Percentiles rank a stretch among this genome's conserved stretches.
Conservation (phyloP, 495 filamentous ascomycete species). For the Penicillium paradoxum region DNA sequence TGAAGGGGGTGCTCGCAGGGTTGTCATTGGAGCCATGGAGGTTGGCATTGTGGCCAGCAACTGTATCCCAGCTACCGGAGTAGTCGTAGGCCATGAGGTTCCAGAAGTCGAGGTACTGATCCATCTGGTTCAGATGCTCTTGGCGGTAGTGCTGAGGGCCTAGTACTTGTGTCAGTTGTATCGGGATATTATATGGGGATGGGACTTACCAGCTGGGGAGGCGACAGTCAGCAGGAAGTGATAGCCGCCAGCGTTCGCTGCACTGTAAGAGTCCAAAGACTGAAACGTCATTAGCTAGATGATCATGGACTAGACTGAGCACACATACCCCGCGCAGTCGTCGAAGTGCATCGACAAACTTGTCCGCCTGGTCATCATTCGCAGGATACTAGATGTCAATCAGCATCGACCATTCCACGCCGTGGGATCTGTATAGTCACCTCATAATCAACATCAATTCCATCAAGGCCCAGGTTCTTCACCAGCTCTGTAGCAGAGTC, state of each 20-base stretch:
- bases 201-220: conserved; percentile 40
- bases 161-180: conserved; percentile 20
- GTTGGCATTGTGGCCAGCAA: conserved; percentile 72
- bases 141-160: conserved; percentile 58
- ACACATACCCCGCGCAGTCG: conserved; percentile 42
- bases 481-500: conserved; percentile 60
- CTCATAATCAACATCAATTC: conserved; percentile 62
- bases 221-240: conserved; percentile 69
- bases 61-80: conserved; percentile 63
- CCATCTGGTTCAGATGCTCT: conserved; percentile 58
- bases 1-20: conserved; percentile 61
- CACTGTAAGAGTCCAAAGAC: conserved; percentile 60
- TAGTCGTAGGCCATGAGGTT: conserved; percentile 82
- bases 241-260: conserved; percentile 36
- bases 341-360: conserved; percentile 60
- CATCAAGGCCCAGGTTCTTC: conserved; percentile 59
- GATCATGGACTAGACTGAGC: background rate
- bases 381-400: conserved; percentile 26
- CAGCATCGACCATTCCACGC: background rate
- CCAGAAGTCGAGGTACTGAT: conserved; percentile 59
- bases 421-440: conserved; percentile 11
- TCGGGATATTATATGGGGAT: background rate
- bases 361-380: conserved; percentile 45
- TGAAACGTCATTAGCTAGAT: conserved; percentile 6
- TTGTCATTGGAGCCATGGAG: conserved; percentile 51